Evolutionary conservation across 2,329 filamentous ascomycete genomes (phyloP), one percentile per base, ranked within the genome.

Genomic region (Penicillium frequentans): DNA sequence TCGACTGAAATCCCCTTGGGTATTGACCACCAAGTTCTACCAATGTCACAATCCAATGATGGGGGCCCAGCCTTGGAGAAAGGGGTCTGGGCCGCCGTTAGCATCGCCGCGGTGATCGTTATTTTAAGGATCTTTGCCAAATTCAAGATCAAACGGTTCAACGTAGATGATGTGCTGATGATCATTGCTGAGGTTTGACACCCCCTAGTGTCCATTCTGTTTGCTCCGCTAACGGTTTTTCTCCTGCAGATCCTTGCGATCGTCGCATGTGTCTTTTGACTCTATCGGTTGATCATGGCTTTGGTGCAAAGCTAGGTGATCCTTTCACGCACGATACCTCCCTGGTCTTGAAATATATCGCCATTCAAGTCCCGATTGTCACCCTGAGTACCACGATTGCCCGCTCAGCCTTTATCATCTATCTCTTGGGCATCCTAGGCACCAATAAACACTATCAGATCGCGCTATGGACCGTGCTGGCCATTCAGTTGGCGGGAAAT

Each of bases 101-200:
- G 53, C 51, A 62, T 70, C 37, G 61, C 68, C 4, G 61, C 60
- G 8, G 31, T 71, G 48, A 65, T 71, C 58, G 58, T 70, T 26
- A 47, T 64, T 13, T 55, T 71, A 7, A 55, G 69, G 4, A 57
- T 71, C 46, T 56, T 66, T 53, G 69, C 68, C 8, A 71, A 71
- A 55, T 47, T 70, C 45, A 70, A 69, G 51, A 68, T 71, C 50
- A 62, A 58, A 46, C 64, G 69, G 23, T 69, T 71, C 42, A 53
- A 60, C 26, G 42, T 64, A 13, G 69, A 71, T 45, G 69, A 71
- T 65, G 64, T 68, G 5, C 42, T 71, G 43, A 71, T 71, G 68
- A 58, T 71, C 31, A 19, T 70, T 10, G 64, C 69, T 5, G 49
- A 60, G 61, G 69, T 70, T 63, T 52, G 58, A 21, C 42, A 21